phyloP scores from a whole-genome alignment of 169 alveolate species.

The Condylostoma magnum region DNA sequence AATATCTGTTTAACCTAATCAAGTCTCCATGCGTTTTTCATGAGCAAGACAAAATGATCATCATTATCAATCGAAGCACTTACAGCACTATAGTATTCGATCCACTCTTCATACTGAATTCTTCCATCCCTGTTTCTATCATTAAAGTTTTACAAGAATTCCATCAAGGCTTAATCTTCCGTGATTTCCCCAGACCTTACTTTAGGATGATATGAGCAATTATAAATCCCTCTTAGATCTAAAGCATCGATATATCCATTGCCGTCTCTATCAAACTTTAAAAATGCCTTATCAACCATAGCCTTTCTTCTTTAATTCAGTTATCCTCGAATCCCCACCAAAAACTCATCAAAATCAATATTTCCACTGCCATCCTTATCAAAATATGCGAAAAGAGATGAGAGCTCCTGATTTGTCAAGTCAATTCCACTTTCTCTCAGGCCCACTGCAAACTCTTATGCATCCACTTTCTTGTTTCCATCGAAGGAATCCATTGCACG shows the following conservation, averaged over 20 bases:
- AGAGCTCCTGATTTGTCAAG: conserved; percentile 66
- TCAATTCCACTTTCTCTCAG: conserved; percentile 74
- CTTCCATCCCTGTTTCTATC: conserved; percentile 81
- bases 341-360: conserved; percentile 81
- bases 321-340: conserved; percentile 78
- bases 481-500: conserved; percentile 70
- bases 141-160: conserved; percentile 74
- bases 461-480: conserved; percentile 80
- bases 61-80: conserved; percentile 79
- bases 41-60: conserved; percentile 77
- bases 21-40: conserved; percentile 75
- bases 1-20: too few relatives aligned
- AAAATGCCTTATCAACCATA: conserved; percentile 71
- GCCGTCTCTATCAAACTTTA: conserved; percentile 78
- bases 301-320: conserved; percentile 73
- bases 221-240: conserved; percentile 79
- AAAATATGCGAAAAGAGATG: conserved; percentile 52
- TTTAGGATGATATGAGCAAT: conserved; percentile 76
- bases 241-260: conserved; percentile 68
- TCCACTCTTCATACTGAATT: conserved; percentile 73
- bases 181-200: conserved; percentile 82
- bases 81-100: conserved; percentile 84
- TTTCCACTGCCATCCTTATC: conserved; percentile 82
- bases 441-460: conserved; percentile 79
- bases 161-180: conserved; percentile 77